Evolutionary conservation across 106 monocot species (phyloP), one percentile per base, ranked within the genome.

Genomic region (Dendrobium officinale): DNA sequence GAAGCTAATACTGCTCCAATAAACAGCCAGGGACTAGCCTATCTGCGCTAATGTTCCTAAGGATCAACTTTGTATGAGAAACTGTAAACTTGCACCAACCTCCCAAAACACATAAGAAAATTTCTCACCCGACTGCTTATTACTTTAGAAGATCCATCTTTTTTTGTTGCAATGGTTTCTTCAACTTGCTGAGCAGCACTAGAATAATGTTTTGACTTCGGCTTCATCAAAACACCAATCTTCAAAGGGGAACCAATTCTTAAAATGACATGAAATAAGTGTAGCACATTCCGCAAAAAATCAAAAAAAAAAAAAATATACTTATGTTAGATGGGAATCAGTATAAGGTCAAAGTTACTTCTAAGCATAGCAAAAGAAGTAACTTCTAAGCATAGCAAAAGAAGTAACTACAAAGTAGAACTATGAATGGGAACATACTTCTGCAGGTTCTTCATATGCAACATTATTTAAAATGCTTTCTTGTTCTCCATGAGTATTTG

Each of bases 71-170:
- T 37, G 37, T 70, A 37, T 22, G 26, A 64, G 47, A 16, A 78
- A 66, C 42, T 1, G 15, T 42, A 58, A 2, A 45, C 16, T 43
- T 29, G 15, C 27, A 13, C 42, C 67, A 56, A 31, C 56, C 10
- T 68, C n/a, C 27, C 43, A 77, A 72, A 49, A 4, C 33, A 29
- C 9, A 20, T 27, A 22, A 19, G 16, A 64, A 77, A 24, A 73
- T 81, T 47, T 43, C 77, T 31, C 78, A 79, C 85, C 81, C 51
- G 78, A 17, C 61, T 41, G 9, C 17, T 77, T 64, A 67, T 27
- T 10, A 13, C n/a, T 70, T n/a, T 45, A 40, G 55, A 47, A 59
- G 45, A 3, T 82, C 42, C 81, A 58, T 41, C 55, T 20, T 78
- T 72, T 81, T 40, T 70, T 68, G 84, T 59, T 45, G 29, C 47